These are phyloP conservation scores for Candida mesenterica DNA, from an alignment of 1,139 yeast genomes.

Conservation along the genomic window DNA sequence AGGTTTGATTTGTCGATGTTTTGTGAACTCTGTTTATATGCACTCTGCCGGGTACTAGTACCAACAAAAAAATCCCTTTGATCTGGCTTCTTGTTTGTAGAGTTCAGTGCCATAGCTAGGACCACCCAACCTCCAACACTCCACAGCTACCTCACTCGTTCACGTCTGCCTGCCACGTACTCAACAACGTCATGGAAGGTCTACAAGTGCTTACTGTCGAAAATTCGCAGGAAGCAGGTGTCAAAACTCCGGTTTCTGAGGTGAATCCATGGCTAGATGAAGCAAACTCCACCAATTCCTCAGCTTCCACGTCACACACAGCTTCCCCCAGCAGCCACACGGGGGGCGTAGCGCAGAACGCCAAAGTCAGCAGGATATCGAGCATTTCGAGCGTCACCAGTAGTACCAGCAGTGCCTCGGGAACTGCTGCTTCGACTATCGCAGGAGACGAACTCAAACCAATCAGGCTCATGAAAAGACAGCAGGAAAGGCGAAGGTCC, in stretches of 20 bases:
- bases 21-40: too few species aligned
- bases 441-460: constrained; percentile 25
- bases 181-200: background rate
- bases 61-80: too few species aligned
- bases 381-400: constrained; percentile 6
- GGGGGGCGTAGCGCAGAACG: background rate
- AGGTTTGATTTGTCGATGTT: too few species aligned
- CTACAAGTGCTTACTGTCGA: background rate
- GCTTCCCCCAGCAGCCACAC: constrained; percentile 3
- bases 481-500: constrained; percentile 16
- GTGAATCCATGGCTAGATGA: constrained; percentile 13
- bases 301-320: constrained; percentile 7
- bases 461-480: constrained; percentile 32
- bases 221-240: background rate
- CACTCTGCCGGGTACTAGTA: too few species aligned
- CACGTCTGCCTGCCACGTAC: too few species aligned
- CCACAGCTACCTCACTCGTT: too few species aligned
- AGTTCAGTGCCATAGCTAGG: too few species aligned
- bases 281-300: constrained; percentile 5
- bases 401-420: constrained; percentile 1
- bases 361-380: constrained; percentile 1
- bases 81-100: too few species aligned
- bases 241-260: constrained; percentile 12
- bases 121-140: too few species aligned
- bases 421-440: background rate